Percentiles rank a stretch among this genome's conserved stretches.
phyloP scores from a whole-genome alignment of 1,139 yeast genomes.

The Arxiozyma slooffiae region DNA sequence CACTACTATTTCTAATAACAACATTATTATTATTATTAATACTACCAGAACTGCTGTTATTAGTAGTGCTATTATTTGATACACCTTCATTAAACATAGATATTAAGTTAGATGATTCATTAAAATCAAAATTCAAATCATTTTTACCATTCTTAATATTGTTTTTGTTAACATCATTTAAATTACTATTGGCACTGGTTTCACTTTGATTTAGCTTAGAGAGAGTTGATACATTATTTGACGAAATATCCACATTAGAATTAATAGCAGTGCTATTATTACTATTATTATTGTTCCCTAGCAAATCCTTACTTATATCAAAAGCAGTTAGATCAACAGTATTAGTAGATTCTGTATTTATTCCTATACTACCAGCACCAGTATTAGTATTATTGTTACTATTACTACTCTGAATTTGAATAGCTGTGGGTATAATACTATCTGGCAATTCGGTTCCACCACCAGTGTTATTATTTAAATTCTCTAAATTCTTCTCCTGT shows the following conservation, averaged over 20 bases:
- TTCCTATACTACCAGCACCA: neutral
- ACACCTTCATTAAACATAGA: neutral
- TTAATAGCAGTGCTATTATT: neutral
- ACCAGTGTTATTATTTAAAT: neutral
- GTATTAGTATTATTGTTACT: neutral
- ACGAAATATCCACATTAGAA: neutral
- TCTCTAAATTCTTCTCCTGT: neutral
- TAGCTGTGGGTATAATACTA: neutral
- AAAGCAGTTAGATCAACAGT: conserved; percentile 4
- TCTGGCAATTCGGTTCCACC: neutral
- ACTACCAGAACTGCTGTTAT: neutral
- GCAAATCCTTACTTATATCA: conserved; percentile 3
- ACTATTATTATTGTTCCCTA: conserved; percentile 6
- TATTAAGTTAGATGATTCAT: conserved; percentile 1
- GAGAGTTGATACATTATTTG: neutral
- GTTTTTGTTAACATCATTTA: neutral
- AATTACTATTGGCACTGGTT: neutral
- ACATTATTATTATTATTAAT: neutral
- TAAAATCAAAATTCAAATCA: neutral
- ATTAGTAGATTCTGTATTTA: neutral
- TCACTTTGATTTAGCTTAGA: neutral
- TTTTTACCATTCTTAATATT: neutral
- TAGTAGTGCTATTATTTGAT: neutral
- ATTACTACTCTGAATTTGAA: neutral
- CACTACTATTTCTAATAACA: neutral